phyloP scores from a whole-genome alignment of 2,329 filamentous ascomycete genomes.

The Clonostachys byssicola region DNA sequence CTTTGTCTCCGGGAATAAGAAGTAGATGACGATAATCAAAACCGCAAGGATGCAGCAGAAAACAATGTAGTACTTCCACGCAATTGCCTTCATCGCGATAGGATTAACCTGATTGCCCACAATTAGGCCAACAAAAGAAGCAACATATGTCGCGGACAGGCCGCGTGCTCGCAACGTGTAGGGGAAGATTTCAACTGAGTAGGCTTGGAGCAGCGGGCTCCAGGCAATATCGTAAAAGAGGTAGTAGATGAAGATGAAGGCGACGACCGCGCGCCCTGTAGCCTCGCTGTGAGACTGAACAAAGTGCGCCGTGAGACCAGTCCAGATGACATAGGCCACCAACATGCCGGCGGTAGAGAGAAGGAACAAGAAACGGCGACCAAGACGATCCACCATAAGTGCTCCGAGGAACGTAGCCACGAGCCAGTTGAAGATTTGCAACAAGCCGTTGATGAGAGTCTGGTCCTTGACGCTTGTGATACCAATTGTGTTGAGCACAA shows the following conservation, averaged over 20 bases:
- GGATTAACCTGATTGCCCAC: conserved; percentile 22
- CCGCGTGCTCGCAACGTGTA: conserved; percentile 9
- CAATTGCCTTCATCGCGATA: conserved; percentile 30
- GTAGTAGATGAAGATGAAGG: conserved; percentile 28
- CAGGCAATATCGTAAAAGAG: conserved; percentile 3
- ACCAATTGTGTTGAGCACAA: conserved; percentile 26
- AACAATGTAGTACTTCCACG: conserved; percentile 25
- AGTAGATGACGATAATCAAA: conserved; percentile 19
- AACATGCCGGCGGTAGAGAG: conserved; percentile 26
- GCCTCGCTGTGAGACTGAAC: conserved; percentile 7
- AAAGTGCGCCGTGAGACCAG: conserved; percentile 9
- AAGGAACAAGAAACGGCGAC: conserved; percentile 22
- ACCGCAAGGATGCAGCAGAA: conserved; percentile 1
- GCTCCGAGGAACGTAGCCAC: conserved; percentile 1
- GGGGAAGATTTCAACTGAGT: conserved; percentile 6
- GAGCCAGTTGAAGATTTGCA: conserved; percentile 18
- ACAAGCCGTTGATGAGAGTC: conserved; percentile 5
- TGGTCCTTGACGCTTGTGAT: conserved; percentile 26
- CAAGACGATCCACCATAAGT: not conserved
- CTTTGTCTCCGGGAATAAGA: conserved; percentile 43
- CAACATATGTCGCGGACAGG: not conserved
- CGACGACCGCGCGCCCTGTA: conserved; percentile 17
- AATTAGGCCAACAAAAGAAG: conserved; percentile 6
- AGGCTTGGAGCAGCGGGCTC: conserved; percentile 3
- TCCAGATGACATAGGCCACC: conserved; percentile 19